Evolutionary conservation across 495 filamentous ascomycete species (phyloP).

Genomic region (Podospora comata): DNA sequence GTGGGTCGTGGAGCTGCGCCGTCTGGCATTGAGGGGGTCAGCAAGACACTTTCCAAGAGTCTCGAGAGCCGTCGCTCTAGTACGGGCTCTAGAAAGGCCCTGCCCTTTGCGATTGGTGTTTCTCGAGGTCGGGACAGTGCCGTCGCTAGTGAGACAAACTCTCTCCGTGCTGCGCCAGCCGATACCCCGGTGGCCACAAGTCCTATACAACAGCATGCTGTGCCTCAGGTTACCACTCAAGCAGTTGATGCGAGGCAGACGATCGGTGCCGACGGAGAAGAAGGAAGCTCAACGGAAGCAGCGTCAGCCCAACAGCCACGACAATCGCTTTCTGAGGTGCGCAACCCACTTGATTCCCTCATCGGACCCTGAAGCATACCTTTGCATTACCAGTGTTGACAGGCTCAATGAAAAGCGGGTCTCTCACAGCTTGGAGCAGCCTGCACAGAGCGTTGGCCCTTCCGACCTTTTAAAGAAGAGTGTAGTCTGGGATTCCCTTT

Average conservation of each 20-base stretch:
- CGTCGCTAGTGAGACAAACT: conserved; percentile 51
- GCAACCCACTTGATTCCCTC: conserved; percentile 34
- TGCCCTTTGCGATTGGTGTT: conserved; percentile 43
- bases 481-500: conserved; percentile 55
- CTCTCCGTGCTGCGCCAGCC: conserved; percentile 38
- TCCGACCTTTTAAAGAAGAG: conserved; percentile 41
- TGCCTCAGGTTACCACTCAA: conserved; percentile 11
- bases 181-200: conserved; percentile 39
- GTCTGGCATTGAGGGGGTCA: conserved; percentile 63
- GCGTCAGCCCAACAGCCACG: conserved; percentile 18
- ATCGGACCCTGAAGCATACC: conserved; percentile 28
- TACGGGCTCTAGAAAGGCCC: conserved; percentile 69
- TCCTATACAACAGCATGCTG: conserved; percentile 32
- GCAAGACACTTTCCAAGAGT: conserved; percentile 76
- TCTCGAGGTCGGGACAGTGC: conserved; percentile 42
- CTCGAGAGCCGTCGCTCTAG: conserved; percentile 88
- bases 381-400: conserved; percentile 21
- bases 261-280: neutral
- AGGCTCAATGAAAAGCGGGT: conserved; percentile 20
- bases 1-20: conserved; percentile 34
- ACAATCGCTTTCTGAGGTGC: conserved; percentile 32
- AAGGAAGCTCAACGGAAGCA: conserved; percentile 10
- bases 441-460: conserved; percentile 33
- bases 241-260: conserved; percentile 1
- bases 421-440: conserved; percentile 24